These are phyloP conservation scores for Chrysoporthe austroafricana DNA, from an alignment of 2,329 filamentous ascomycete genomes.

Conservation along the genomic window DNA sequence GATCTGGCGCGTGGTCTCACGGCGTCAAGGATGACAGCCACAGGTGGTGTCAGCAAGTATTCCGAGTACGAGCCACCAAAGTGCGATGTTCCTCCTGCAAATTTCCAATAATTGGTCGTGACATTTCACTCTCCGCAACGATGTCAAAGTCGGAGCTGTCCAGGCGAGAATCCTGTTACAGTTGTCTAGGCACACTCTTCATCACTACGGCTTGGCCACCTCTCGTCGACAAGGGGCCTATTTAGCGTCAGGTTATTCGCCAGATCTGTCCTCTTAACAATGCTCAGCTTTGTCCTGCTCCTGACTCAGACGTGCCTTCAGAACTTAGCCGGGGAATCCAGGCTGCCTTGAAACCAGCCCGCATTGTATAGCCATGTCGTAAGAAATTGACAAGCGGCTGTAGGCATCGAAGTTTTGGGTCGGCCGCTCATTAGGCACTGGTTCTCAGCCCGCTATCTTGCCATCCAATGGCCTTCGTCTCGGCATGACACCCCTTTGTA, in stretches of 20 bases:
- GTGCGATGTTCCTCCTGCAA: neutral
- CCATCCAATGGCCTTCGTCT: neutral
- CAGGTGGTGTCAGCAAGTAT: neutral
- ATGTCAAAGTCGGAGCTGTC: neutral
- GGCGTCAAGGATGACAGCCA: neutral
- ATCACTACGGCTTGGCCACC: neutral
- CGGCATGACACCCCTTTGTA: neutral
- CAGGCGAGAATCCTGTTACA: neutral
- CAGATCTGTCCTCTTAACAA: neutral
- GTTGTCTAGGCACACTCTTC: neutral
- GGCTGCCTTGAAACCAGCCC: neutral
- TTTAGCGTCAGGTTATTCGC: neutral
- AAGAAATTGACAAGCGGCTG: neutral
- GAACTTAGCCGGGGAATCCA: neutral
- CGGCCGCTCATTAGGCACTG: slow-evolving; percentile 1
- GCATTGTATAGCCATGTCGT: neutral
- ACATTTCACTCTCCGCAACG: neutral
- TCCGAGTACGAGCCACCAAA: neutral
- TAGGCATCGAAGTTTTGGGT: neutral
- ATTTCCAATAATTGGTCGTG: neutral
- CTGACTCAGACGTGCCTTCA: neutral
- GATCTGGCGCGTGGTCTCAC: neutral
- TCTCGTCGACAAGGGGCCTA: neutral
- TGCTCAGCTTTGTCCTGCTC: neutral
- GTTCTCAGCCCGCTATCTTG: neutral